These are phyloP conservation scores for Knufia fluminis DNA, from an alignment of 2,329 filamentous ascomycete species.

Conservation along the genomic window DNA sequence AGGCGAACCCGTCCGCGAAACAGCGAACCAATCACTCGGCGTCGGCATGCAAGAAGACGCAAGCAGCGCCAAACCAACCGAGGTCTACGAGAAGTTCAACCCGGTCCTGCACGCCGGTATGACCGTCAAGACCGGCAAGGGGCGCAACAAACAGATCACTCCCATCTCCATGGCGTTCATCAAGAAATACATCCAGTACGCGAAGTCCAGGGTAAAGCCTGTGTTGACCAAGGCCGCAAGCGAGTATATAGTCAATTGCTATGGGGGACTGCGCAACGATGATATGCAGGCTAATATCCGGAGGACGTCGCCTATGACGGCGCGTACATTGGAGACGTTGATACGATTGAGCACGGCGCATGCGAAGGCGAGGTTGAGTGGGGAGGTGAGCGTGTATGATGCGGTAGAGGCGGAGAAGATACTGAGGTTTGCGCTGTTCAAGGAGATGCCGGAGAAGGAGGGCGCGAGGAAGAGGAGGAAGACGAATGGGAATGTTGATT, in stretches of 20 bases:
- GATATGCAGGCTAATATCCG: constrained; percentile 91
- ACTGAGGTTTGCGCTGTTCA: constrained; percentile 89
- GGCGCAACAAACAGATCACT: constrained; percentile 61
- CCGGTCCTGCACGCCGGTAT: constrained; percentile 92
- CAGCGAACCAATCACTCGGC: constrained; percentile 70
- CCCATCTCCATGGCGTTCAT: constrained; percentile 86
- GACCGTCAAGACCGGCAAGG: constrained; percentile 63
- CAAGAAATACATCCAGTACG: constrained; percentile 99
- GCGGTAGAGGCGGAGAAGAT: constrained; percentile 81
- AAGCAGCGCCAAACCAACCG: constrained; percentile 64
- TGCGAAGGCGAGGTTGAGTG: constrained; percentile 83
- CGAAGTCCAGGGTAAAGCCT: constrained; percentile 84
- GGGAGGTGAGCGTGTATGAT: constrained; percentile 79
- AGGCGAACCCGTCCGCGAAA: constrained; percentile 86
- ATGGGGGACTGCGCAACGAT: constrained; percentile 88
- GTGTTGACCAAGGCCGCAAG: constrained; percentile 83
- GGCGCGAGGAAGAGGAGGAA: constrained; percentile 74
- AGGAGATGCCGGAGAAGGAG: constrained; percentile 67
- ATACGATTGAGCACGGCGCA: constrained; percentile 96
- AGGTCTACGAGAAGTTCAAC: constrained; percentile 94
- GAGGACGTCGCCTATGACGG: constrained; percentile 88
- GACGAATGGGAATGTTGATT: constrained; percentile 59
- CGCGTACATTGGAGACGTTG: constrained; percentile 93
- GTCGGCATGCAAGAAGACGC: constrained; percentile 75
- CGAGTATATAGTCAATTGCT: constrained; percentile 82